Percentiles rank a stretch among this genome's conserved stretches.
Conservation (phyloP, 345 rosid genomes). For the Rhodomyrtus tomentosa region DNA sequence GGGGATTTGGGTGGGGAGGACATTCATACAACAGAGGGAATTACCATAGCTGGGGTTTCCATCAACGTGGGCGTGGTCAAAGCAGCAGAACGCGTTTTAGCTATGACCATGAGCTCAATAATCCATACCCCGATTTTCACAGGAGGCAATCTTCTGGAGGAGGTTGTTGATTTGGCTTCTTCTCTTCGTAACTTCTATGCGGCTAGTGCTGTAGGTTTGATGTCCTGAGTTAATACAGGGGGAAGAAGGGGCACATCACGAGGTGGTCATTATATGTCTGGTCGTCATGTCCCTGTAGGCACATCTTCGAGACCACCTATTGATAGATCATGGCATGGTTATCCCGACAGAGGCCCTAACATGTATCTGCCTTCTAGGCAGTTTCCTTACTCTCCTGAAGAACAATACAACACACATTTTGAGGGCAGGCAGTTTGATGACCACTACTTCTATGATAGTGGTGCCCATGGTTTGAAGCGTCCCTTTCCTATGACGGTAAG, state of each 20-base stretch:
- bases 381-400: slow-evolving; percentile 36
- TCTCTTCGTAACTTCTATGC: background rate
- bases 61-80: slow-evolving; percentile 25
- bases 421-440: slow-evolving; percentile 29
- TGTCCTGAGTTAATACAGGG: slow-evolving; percentile 11
- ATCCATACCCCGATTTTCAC: slow-evolving; percentile 14
- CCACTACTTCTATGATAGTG: slow-evolving; percentile 26
- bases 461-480: slow-evolving; percentile 34
- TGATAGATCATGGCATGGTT: slow-evolving; percentile 27
- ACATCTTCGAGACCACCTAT: slow-evolving; percentile 31
- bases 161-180: slow-evolving; percentile 5
- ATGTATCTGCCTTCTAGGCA: slow-evolving; percentile 20
- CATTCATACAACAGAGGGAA: slow-evolving; percentile 16
- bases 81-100: slow-evolving; percentile 19
- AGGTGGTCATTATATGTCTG: slow-evolving; percentile 24
- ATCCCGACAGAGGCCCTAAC: slow-evolving; percentile 18
- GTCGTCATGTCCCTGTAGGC: slow-evolving; percentile 5
- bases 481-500: slow-evolving; percentile 31
- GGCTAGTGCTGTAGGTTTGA: background rate
- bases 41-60: slow-evolving; percentile 21
- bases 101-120: slow-evolving; percentile 8
- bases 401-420: slow-evolving; percentile 24
- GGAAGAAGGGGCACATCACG: slow-evolving; percentile 35
- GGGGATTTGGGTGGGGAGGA: slow-evolving; percentile 30
- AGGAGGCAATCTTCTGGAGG: slow-evolving; percentile 21